phyloP scores from a whole-genome alignment of 106 monocot genomes.

The Platanthera guangdongensis region DNA sequence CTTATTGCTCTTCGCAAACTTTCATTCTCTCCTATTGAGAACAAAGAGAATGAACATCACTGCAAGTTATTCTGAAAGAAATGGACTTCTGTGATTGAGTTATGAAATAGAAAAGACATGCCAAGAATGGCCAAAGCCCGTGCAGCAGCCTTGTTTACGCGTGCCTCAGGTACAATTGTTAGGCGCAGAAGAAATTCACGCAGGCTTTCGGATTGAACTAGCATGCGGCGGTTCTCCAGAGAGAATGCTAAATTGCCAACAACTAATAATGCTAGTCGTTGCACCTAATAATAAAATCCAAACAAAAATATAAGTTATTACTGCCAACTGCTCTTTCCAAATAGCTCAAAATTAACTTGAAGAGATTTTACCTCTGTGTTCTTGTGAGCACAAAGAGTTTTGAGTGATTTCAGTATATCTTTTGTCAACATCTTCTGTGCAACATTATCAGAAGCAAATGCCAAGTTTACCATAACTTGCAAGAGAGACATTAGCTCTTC shows the following conservation, averaged over 20 bases:
- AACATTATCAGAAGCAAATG: slow-evolving; percentile 82
- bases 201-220: slow-evolving; percentile 73
- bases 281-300: slow-evolving; percentile 48
- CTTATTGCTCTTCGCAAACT: slow-evolving; percentile 71
- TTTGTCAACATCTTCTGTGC: slow-evolving; percentile 95
- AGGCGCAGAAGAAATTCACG: slow-evolving; percentile 79
- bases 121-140: slow-evolving; percentile 99
- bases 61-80: not conserved
- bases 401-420: slow-evolving; percentile 83
- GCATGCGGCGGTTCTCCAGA: slow-evolving; percentile 73
- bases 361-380: slow-evolving; percentile 49
- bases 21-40: slow-evolving; percentile 82
- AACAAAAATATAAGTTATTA: not conserved
- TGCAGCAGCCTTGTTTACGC: slow-evolving; percentile 82
- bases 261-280: slow-evolving; percentile 75
- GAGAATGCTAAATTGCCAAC: slow-evolving; percentile 95
- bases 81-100: not conserved
- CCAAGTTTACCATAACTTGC: slow-evolving; percentile 75
- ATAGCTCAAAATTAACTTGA: not conserved
- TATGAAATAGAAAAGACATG: slow-evolving; percentile 17
- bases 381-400: slow-evolving; percentile 77
- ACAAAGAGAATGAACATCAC: not conserved
- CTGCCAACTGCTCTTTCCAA: not conserved
- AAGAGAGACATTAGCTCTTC: slow-evolving; percentile 86
- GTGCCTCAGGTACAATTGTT: slow-evolving; percentile 35